Percentiles rank a stretch among this genome's conserved stretches.
Conservation (phyloP, 352 stramenopile species). For the Globisporangium perplexum region DNA sequence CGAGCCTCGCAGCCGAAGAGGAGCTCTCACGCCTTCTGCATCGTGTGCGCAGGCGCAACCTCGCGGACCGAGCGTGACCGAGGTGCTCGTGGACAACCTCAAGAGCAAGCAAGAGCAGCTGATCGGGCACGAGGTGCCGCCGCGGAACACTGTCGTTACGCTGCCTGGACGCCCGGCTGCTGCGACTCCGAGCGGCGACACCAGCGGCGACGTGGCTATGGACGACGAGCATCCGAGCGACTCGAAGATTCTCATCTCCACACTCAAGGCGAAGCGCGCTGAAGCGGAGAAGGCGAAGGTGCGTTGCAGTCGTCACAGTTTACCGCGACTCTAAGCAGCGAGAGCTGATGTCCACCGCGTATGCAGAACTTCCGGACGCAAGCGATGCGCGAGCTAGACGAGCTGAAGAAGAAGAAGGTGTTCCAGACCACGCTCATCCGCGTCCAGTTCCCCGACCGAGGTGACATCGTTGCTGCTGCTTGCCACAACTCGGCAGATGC, state of each 20-base stretch:
- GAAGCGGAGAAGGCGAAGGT: conserved; percentile 82
- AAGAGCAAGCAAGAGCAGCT: conserved; percentile 77
- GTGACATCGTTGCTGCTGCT: conserved; percentile 16
- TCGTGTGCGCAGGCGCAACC: conserved; percentile 55
- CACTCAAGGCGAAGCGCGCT: conserved; percentile 55
- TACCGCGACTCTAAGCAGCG: too few species aligned
- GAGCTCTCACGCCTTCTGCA: neutral
- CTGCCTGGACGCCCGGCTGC: conserved; percentile 24
- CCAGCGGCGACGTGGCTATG: conserved; percentile 7
- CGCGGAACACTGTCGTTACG: conserved; percentile 57
- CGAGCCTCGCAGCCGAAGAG: neutral
- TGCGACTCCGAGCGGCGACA: neutral
- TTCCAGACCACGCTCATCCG: conserved; percentile 74
- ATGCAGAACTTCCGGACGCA: conserved; percentile 76
- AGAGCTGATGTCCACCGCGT: neutral
- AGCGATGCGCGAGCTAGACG: conserved; percentile 84
- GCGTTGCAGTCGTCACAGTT: neutral
- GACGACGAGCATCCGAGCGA: conserved; percentile 40
- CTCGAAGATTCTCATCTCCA: conserved; percentile 63
- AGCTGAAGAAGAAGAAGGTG: conserved; percentile 78
- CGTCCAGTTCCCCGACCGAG: conserved; percentile 81
- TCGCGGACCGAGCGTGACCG: conserved; percentile 65
- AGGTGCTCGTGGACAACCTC: conserved; percentile 68
- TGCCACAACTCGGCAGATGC: too few species aligned
- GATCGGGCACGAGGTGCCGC: conserved; percentile 45